A percentile compares a stretch with the other conserved stretches of the same genome.
Conservation (phyloP, 352 stramenopile genomes). For the Globisporangium paroecandrum region DNA sequence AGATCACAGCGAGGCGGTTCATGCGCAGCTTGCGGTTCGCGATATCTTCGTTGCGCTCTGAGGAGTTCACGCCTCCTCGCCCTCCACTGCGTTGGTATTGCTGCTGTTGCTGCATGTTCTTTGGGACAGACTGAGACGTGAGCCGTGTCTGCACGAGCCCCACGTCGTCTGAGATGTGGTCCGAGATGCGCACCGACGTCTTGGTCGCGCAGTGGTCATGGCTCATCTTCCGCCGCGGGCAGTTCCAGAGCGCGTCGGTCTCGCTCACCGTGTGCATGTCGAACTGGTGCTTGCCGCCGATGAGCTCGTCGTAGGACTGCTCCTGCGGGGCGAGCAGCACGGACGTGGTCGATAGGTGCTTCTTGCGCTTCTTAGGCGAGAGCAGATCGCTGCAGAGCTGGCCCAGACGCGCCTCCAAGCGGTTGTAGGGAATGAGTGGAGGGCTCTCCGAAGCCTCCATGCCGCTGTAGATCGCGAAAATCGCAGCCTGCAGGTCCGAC, state of each 20-base stretch:
- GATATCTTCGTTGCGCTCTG: not conserved
- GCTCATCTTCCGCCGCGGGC: constrained; percentile 53
- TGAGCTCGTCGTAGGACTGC: constrained; percentile 19
- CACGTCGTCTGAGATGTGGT: constrained; percentile 29
- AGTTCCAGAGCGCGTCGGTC: constrained; percentile 64
- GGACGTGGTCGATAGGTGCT: constrained; percentile 67
- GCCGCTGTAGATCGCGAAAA: constrained; percentile 37
- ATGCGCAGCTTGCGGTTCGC: constrained; percentile 26
- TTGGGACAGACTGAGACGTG: constrained; percentile 13
- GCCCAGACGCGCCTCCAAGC: constrained; percentile 39
- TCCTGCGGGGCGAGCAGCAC: constrained; percentile 65
- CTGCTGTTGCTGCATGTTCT: constrained; percentile 6
- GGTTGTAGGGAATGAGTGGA: constrained; percentile 38
- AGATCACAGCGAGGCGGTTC: constrained; percentile 35
- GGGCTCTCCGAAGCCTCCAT: constrained; percentile 5
- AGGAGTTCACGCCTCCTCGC: not conserved
- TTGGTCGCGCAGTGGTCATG: constrained; percentile 59
- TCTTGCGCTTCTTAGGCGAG: constrained; percentile 60
- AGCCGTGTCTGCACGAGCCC: constrained; percentile 13
- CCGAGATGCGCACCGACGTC: constrained; percentile 51
- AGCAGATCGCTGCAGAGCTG: constrained; percentile 62
- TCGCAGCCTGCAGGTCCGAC: constrained; percentile 50
- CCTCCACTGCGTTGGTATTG: not conserved
- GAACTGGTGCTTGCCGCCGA: constrained; percentile 23
- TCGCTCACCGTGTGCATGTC: constrained; percentile 39